Evolutionary conservation across 441 rosid species (phyloP), one percentile per base, ranked within the genome.

Genomic region (Eutrema salsugineum): DNA sequence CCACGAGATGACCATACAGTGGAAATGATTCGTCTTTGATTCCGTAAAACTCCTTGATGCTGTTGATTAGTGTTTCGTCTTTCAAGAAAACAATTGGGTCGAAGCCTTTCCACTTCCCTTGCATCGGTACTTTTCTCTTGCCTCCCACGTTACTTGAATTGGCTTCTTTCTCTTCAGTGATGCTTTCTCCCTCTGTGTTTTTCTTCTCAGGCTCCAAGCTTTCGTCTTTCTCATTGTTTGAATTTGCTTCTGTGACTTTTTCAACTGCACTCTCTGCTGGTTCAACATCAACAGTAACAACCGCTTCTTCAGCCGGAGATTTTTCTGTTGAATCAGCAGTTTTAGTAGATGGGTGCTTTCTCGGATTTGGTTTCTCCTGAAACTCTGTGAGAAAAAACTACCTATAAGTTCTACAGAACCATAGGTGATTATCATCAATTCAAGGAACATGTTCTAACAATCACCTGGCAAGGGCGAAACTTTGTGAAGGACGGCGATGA

Each of bases 61-160:
- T 82, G 62, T 82, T 81, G 61, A 91, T 82, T 57, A 82, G 65
- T 14, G 81, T 59, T 78, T 91, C 94, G 73, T 93, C 97, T 66
- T 83, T 84, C 70, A 93, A 85, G 77, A 91, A 89, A 56, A 87
- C 77, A 72, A 93, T 88, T 3, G 94, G 98, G 71, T 93, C 98
- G 24, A 91, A 86, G 59, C 98, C 96, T 79, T 71, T 88, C 97
- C 97, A 93, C 73, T 81, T 93, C 76, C 97, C 96, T 78, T 91
- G 94, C 32, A 81, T 85, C 79, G 92, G 98, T 79, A 87, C 76
- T 79, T 86, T 91, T 64, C 94, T 84, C 83, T 87, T 88, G 49
- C 80, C 85, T 35, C 79, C 83, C 0, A 56, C 80, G 55, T 78
- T 83, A 61, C 56, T 79, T 43, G 81, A 43, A 27, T 80, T 79